phyloP scores from a whole-genome alignment of 371 early-diverging fungal species.

The Actinomortierella wolfii region DNA sequence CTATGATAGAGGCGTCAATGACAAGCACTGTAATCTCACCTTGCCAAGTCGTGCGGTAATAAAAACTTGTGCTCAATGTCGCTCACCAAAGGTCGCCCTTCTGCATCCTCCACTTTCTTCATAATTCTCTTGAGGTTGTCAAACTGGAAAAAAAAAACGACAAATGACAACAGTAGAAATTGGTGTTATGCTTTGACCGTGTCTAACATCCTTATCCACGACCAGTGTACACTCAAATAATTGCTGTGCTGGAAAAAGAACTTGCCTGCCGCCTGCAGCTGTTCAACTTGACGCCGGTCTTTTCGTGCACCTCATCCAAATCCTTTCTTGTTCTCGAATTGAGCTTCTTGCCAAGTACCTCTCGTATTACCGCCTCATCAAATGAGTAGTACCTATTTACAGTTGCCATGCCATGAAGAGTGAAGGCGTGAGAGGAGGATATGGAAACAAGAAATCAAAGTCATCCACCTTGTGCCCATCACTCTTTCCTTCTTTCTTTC shows the following conservation, averaged over 20 bases:
- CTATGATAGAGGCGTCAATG: neutral
- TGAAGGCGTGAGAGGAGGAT: neutral
- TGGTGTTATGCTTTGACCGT: neutral
- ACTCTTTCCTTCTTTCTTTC: neutral
- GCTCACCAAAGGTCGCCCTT: slow-evolving; percentile 49
- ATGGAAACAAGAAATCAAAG: slow-evolving; percentile 27
- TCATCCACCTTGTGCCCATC: slow-evolving; percentile 13
- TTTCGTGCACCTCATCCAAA: slow-evolving; percentile 52
- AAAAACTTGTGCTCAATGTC: slow-evolving; percentile 55
- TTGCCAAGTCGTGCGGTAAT: slow-evolving; percentile 52
- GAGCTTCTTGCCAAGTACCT: slow-evolving; percentile 58
- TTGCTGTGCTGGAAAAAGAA: neutral
- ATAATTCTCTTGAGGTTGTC: slow-evolving; percentile 67
- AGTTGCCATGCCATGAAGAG: neutral
- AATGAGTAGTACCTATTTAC: slow-evolving; percentile 58
- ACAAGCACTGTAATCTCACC: slow-evolving; percentile 14
- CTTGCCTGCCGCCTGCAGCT: slow-evolving; percentile 58
- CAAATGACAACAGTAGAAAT: neutral
- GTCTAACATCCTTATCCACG: neutral
- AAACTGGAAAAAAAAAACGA: slow-evolving; percentile 45
- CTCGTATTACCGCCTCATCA: slow-evolving; percentile 58
- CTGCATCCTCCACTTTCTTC: slow-evolving; percentile 63
- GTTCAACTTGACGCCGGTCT: slow-evolving; percentile 50
- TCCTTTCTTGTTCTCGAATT: slow-evolving; percentile 53
- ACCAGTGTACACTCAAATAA: neutral